Conservation (phyloP, 2,329 filamentous ascomycete genomes). For the Aspergillus tanneri region DNA sequence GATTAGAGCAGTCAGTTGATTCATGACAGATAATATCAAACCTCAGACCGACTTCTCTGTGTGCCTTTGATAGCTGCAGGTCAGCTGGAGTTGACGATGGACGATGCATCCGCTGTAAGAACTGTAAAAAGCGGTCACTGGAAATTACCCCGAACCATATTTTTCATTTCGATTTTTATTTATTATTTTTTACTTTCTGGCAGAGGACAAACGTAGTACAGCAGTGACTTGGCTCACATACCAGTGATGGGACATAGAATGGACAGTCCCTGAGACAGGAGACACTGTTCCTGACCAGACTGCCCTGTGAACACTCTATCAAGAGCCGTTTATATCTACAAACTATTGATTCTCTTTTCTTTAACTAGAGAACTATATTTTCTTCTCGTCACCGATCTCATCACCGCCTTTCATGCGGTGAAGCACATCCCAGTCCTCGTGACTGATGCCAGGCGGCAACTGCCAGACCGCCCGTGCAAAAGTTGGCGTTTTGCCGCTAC, state of each 20-base stretch:
- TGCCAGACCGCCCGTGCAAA: constrained; percentile 37
- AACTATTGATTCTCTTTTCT: too few relatives aligned
- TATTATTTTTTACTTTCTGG: not conserved
- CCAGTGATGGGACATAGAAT: not conserved
- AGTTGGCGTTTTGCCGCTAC: constrained; percentile 36
- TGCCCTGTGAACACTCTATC: too few relatives aligned
- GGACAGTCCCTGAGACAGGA: too few relatives aligned
- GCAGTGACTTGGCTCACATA: not conserved
- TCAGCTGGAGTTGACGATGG: constrained; percentile 1
- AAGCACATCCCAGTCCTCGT: constrained; percentile 30
- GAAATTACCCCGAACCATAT: not conserved
- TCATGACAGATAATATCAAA: constrained; percentile 16
- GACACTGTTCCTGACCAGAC: too few relatives aligned
- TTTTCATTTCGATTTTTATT: not conserved
- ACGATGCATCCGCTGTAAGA: constrained; percentile 1
- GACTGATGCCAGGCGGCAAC: constrained; percentile 14
- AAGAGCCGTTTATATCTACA: too few relatives aligned
- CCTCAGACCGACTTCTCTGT: constrained; percentile 18
- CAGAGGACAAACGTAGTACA: not conserved
- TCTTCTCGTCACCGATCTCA: constrained; percentile 30
- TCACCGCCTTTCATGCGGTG: constrained; percentile 43
- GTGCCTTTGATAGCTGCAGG: constrained; percentile 9
- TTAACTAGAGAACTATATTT: too few relatives aligned
- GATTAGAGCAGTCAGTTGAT: not conserved
- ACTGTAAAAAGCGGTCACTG: constrained; percentile 3